Conservation (phyloP, 2,329 filamentous ascomycete genomes). For the Basipetospora chlamydospora region DNA sequence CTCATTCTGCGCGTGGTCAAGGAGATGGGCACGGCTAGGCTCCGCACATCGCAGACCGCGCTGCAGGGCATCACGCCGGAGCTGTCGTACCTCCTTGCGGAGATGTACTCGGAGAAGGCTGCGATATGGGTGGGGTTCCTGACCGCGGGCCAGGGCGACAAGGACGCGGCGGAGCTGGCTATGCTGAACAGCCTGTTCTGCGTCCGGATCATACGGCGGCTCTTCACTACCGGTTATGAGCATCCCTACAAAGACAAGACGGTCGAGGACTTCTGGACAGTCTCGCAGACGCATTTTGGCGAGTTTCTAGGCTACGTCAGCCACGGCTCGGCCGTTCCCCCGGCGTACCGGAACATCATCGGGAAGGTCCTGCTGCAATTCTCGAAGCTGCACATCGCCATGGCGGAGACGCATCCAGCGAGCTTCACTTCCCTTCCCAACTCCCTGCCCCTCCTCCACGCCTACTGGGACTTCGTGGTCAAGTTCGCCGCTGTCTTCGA, state of each 20-base stretch:
- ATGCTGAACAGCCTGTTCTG: constrained; percentile 66
- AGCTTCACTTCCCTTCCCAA: constrained; percentile 74
- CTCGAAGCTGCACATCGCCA: constrained; percentile 78
- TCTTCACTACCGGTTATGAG: constrained; percentile 72
- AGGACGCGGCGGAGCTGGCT: constrained; percentile 42
- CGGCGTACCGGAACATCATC: constrained; percentile 44
- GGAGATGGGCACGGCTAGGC: constrained; percentile 67
- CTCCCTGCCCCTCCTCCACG: constrained; percentile 59
- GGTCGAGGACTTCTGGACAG: constrained; percentile 65
- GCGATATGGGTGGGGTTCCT: constrained; percentile 52
- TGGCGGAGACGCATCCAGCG: constrained; percentile 65
- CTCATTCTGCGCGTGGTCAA: constrained; percentile 80
- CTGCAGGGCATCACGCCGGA: constrained; percentile 70
- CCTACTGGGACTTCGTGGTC: constrained; percentile 74
- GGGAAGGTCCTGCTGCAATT: constrained; percentile 82
- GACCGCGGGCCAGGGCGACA: constrained; percentile 37
- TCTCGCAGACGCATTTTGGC: constrained; percentile 66
- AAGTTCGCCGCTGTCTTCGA: constrained; percentile 64
- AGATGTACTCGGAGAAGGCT: constrained; percentile 65
- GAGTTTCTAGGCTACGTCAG: constrained; percentile 53
- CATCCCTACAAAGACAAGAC: constrained; percentile 65
- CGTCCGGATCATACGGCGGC: constrained; percentile 65
- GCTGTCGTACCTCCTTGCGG: constrained; percentile 63
- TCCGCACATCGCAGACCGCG: constrained; percentile 60
- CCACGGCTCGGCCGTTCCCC: constrained; percentile 37